Base-by-base conservation (phyloP, 495 filamentous ascomycete genomes). In the Lentithecium fluviatile region DNA sequence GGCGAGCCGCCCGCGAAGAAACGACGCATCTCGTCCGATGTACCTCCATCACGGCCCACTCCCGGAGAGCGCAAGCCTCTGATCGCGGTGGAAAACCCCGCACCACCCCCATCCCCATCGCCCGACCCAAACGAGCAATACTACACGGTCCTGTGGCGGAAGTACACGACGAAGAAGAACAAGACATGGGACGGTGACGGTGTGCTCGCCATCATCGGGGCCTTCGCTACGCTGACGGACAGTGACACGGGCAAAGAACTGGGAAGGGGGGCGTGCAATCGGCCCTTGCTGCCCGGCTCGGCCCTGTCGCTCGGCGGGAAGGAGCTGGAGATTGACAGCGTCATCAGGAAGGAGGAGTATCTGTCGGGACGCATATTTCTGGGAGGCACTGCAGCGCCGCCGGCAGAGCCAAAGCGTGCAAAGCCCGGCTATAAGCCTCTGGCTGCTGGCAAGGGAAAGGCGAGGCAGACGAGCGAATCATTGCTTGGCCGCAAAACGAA, bases 151-250 rank as follows among this genome's bases (percentile, higher is more conserved):
- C 74, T 90, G 29, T 90, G 86, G 85, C 83, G 88, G 19, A 91
- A 88, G 70, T 84, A 82, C 49, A 90, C 85, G 0, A 78, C 75
- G 13, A 93, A 90, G 71, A 93, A 91, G 73, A 83, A 91, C 74
- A 93, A 91, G 70, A 91, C 86, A 15, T 93, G 89, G 86, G 88
- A 91, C 71, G 88, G 89, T n/a, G 88, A 93, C 70, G 88, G 88
- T 2, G 77, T 90, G 6, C 76, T 93, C 11, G 73, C 78, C 2
- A 76, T 85, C 1, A 68, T 72, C 0, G 76, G 75, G 15, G 86
- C 87, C 6, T 82, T 80, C 66, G 87, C 84, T 12, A 75, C 74
- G 53, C 75, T 93, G 6, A 79, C 85, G 53, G 85, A 91, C 70
- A 60, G 23, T 21, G 70, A 82, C 8, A 80, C 80, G 1, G 88